Evolutionary conservation across 345 rosid genomes (phyloP).

Genomic region (Tarenaya hassleriana): DNA sequence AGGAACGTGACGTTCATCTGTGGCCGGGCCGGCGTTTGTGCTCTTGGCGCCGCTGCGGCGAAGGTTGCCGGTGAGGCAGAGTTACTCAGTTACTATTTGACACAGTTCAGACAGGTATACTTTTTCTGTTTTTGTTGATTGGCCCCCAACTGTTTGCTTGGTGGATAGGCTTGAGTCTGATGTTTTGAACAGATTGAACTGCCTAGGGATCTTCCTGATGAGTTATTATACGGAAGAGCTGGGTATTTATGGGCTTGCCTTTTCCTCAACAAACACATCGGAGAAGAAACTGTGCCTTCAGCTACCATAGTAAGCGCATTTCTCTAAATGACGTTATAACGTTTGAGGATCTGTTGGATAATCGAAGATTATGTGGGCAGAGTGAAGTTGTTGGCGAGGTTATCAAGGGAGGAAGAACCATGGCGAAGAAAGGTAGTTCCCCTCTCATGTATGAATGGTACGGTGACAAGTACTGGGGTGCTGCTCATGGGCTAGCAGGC

Average conservation of each 20-base stretch:
- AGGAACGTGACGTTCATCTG: slow-evolving; percentile 57
- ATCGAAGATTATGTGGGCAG: slow-evolving; percentile 26
- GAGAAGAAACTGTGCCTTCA: slow-evolving; percentile 42
- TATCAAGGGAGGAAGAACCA: slow-evolving; percentile 41
- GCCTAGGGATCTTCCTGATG: slow-evolving; percentile 42
- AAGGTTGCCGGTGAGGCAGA: slow-evolving; percentile 39
- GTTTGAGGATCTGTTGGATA: slow-evolving; percentile 2
- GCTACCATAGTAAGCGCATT: slow-evolving; percentile 33
- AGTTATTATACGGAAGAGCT: slow-evolving; percentile 57
- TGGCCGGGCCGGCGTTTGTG: slow-evolving; percentile 63
- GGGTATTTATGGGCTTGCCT: slow-evolving; percentile 61
- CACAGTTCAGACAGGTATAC: slow-evolving; percentile 42
- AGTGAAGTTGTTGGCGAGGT: slow-evolving; percentile 42
- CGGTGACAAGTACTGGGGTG: slow-evolving; percentile 69
- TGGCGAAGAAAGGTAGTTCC: slow-evolving; percentile 33
- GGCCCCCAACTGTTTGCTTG: background rate
- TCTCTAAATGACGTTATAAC: slow-evolving; percentile 2
- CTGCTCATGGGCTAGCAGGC: slow-evolving; percentile 74
- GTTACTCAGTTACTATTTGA: slow-evolving; percentile 33
- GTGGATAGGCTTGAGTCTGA: background rate
- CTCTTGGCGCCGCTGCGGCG: slow-evolving; percentile 54
- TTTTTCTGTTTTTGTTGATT: slow-evolving; percentile 6
- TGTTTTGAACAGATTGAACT: slow-evolving; percentile 38
- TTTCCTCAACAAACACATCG: slow-evolving; percentile 45
- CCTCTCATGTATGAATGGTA: slow-evolving; percentile 70